These are phyloP conservation scores for Linum usitatissimum DNA, from an alignment of 345 rosid genomes.

Conservation along the genomic window DNA sequence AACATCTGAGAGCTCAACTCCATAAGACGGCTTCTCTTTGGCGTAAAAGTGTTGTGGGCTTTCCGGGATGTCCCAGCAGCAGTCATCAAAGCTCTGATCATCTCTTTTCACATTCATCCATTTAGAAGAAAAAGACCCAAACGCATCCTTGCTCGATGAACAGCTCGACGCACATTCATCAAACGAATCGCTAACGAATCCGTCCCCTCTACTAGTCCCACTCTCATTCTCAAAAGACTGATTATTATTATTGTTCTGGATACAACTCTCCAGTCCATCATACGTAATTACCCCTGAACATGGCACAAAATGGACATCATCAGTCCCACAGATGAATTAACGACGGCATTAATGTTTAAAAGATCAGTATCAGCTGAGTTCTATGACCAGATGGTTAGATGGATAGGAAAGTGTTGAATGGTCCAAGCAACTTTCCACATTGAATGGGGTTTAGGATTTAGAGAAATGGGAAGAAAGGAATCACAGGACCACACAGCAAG, in stretches of 20 bases:
- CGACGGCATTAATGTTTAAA: neutral
- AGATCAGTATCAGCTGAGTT: neutral
- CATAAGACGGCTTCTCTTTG: conserved; percentile 45
- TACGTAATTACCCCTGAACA: conserved; percentile 65
- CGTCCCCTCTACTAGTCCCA: conserved; percentile 72
- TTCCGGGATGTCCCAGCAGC: conserved; percentile 42
- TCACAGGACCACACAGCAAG: neutral
- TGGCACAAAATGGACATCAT: neutral
- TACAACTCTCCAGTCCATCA: conserved; percentile 79
- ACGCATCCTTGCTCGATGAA: conserved; percentile 90
- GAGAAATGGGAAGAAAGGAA: neutral
- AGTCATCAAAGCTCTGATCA: conserved; percentile 37
- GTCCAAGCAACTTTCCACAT: neutral
- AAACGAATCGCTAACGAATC: conserved; percentile 58
- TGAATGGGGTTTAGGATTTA: neutral
- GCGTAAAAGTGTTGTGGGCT: conserved; percentile 43
- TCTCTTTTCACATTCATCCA: conserved; percentile 51
- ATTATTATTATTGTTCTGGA: conserved; percentile 39
- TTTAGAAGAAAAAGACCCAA: conserved; percentile 76
- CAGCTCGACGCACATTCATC: conserved; percentile 80
- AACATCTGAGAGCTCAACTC: conserved; percentile 39
- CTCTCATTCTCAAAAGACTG: conserved; percentile 77
- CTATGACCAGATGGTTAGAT: neutral
- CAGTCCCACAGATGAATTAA: no score
- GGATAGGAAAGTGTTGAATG: neutral